phyloP scores from a whole-genome alignment of 768 basidiomycete species.

The Hygrophoropsis aurantiaca region DNA sequence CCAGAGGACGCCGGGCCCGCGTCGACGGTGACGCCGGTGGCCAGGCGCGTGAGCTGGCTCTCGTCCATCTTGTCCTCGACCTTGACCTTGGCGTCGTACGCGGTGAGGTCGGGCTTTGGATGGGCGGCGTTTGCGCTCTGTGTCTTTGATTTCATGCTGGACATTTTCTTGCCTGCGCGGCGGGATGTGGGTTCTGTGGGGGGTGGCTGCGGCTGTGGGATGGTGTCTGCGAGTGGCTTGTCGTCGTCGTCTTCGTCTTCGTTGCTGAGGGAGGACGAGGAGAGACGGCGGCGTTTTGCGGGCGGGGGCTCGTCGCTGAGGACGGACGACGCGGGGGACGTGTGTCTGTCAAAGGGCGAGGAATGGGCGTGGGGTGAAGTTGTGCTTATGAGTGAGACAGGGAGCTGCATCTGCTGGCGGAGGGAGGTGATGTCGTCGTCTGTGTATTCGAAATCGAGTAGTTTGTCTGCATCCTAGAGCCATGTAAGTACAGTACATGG shows the following conservation, averaged over 20 bases:
- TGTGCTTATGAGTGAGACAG: conserved; percentile 50
- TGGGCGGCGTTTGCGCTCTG: conserved; percentile 51
- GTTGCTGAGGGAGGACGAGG: conserved; percentile 55
- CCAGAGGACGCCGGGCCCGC: conserved; percentile 46
- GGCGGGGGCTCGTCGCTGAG: conserved; percentile 46
- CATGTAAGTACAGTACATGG: conserved; percentile 1
- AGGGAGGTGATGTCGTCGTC: conserved; percentile 70
- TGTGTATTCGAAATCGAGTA: conserved; percentile 78
- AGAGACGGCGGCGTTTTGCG: conserved; percentile 53
- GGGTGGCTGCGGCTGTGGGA: conserved; percentile 29
- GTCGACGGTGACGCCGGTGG: conserved; percentile 80
- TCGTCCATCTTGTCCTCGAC: conserved; percentile 81
- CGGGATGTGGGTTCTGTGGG: conserved; percentile 31
- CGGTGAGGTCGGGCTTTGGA: conserved; percentile 37
- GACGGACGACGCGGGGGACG: conserved; percentile 39
- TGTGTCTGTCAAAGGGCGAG: conserved; percentile 16
- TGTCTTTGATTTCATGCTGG: conserved; percentile 60
- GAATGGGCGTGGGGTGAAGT: conserved; percentile 39
- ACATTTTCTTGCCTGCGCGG: conserved; percentile 51
- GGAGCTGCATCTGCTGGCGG: conserved; percentile 66
- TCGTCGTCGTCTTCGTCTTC: conserved; percentile 54
- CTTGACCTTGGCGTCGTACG: conserved; percentile 54
- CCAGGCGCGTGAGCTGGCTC: conserved; percentile 70
- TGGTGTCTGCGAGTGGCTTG: conserved; percentile 52
- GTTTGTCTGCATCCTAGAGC: conserved; percentile 65